Conservation (phyloP, 371 early-diverging fungal species). For the Entomophthora muscae region DNA sequence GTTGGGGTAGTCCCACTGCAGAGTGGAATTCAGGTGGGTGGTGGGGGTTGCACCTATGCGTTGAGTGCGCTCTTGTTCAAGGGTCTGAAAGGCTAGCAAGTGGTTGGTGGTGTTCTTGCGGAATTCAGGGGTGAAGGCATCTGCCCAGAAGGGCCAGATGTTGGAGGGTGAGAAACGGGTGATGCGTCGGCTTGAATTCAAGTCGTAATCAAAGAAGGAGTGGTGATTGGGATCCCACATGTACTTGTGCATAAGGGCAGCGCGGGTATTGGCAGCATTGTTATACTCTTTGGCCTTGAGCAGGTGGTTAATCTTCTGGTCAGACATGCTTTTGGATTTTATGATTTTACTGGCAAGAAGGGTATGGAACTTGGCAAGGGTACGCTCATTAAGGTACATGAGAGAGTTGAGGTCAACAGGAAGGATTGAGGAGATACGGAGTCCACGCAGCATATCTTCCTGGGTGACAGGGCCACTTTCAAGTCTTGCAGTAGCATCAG, state of each 20-base stretch:
- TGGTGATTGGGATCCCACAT: constrained; percentile 18
- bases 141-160: constrained; percentile 16
- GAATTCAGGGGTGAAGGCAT: constrained; percentile 20
- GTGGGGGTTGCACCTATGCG: constrained; percentile 50
- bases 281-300: constrained; percentile 11
- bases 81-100: constrained; percentile 16
- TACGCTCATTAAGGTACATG: constrained; percentile 46
- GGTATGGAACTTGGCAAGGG: constrained; percentile 29
- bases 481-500: constrained; percentile 15
- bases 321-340: neutral
- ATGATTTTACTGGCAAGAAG: constrained; percentile 7
- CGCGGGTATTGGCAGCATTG: constrained; percentile 13
- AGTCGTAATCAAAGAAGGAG: constrained; percentile 20
- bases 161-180: neutral
- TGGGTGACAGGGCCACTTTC: neutral
- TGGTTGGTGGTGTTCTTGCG: constrained; percentile 11
- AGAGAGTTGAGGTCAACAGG: constrained; percentile 78
- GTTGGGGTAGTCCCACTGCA: constrained; percentile 85
- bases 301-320: constrained; percentile 3
- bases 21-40: constrained; percentile 29
- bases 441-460: constrained; percentile 16
- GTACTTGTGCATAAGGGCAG: constrained; percentile 16
- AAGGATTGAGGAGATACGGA: constrained; percentile 40
- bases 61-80: constrained; percentile 13
- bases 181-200: constrained; percentile 8